phyloP scores from a whole-genome alignment of 352 stramenopile genomes.

The Globisporangium nagaii region DNA sequence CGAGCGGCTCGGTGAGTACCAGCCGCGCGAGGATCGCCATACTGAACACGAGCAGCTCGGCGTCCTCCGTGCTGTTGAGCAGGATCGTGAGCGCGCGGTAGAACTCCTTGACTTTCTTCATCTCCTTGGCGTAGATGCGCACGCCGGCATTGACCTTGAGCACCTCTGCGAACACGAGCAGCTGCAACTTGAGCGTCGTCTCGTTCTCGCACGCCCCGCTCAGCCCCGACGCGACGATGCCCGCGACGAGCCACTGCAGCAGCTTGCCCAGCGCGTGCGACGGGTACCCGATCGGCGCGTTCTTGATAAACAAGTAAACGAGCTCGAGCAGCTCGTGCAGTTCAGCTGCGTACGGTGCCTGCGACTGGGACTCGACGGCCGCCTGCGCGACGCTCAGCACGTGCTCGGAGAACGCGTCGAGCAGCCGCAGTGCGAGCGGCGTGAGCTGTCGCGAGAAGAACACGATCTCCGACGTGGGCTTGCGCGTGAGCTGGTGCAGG shows the following conservation, averaged over 20 bases:
- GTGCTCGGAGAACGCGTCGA: constrained; percentile 58
- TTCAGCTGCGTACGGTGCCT: constrained; percentile 12
- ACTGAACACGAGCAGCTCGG: constrained; percentile 65
- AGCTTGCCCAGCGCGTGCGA: constrained; percentile 64
- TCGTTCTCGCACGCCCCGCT: constrained; percentile 38
- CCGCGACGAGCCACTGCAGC: constrained; percentile 55
- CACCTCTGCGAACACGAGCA: constrained; percentile 62
- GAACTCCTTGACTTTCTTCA: constrained; percentile 74
- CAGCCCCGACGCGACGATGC: constrained; percentile 36
- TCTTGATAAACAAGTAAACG: constrained; percentile 46
- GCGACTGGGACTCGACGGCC: constrained; percentile 12
- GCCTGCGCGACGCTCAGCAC: constrained; percentile 21
- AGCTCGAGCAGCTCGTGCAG: constrained; percentile 41
- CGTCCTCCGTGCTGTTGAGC: constrained; percentile 74
- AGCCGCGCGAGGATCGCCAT: constrained; percentile 75
- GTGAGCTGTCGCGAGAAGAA: constrained; percentile 45
- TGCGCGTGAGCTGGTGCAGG: constrained; percentile 42
- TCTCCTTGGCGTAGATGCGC: constrained; percentile 72
- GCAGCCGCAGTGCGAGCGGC: constrained; percentile 38
- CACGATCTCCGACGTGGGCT: constrained; percentile 25
- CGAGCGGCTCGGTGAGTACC: constrained; percentile 67
- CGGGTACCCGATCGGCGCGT: constrained; percentile 58
- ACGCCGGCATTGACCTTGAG: constrained; percentile 68
- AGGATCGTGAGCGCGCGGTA: constrained; percentile 77
- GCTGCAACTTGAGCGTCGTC: constrained; percentile 54